Conservation (phyloP, 2,329 filamentous ascomycete species). For the Exophiala alcalophila region DNA sequence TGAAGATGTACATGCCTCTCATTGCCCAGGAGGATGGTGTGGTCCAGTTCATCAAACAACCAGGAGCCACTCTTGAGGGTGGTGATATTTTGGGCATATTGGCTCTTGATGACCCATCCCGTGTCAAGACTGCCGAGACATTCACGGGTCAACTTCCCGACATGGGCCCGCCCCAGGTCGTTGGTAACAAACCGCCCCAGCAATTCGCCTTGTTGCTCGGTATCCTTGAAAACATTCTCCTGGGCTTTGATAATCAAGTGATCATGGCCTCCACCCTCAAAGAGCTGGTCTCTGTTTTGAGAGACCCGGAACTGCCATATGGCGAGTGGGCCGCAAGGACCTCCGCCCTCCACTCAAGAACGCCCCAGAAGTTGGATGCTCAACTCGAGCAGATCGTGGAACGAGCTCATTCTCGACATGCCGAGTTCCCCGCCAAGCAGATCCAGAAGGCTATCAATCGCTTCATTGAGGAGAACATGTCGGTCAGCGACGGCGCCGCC, state of each 20-base stretch:
- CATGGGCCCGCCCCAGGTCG: constrained; percentile 78
- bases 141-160: constrained; percentile 89
- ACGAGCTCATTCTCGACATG: constrained; percentile 69
- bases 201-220: constrained; percentile 73
- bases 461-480: constrained; percentile 84
- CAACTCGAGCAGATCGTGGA: constrained; percentile 83
- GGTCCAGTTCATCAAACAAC: constrained; percentile 98
- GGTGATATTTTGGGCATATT: constrained; percentile 98
- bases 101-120: constrained; percentile 87
- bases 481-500: constrained; percentile 67
- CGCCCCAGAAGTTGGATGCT: constrained; percentile 88
- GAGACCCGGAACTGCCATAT: constrained; percentile 86
- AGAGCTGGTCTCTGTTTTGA: constrained; percentile 84
- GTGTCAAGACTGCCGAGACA: constrained; percentile 92
- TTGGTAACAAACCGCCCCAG: constrained; percentile 89
- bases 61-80: constrained; percentile 93
- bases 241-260: constrained; percentile 94
- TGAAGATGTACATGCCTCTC: constrained; percentile 99
- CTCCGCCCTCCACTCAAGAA: constrained; percentile 92
- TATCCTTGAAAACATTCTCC: constrained; percentile 81
- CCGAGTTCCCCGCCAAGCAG: constrained; percentile 89
- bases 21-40: constrained; percentile 92
- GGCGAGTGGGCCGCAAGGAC: constrained; percentile 96
- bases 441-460: constrained; percentile 78
- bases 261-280: constrained; percentile 86